phyloP scores from a whole-genome alignment of 2,329 filamentous ascomycete species.

The Basipetospora sp. region DNA sequence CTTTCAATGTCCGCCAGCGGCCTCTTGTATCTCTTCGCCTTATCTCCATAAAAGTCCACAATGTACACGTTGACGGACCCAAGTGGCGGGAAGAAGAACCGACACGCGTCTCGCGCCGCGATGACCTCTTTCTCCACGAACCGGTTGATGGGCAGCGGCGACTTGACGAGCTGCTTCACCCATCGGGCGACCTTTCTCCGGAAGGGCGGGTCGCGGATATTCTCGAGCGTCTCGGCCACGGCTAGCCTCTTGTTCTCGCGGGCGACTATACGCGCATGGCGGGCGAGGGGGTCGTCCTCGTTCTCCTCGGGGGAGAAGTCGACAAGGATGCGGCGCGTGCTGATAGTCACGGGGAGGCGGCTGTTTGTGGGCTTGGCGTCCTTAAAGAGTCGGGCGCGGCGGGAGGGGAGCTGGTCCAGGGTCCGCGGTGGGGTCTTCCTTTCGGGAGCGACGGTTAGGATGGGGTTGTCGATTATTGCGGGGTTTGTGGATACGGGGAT shows the following conservation, averaged over 20 bases:
- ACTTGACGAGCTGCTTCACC: constrained; percentile 2
- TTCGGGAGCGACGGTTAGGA: too few relatives aligned
- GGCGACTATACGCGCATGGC: neutral
- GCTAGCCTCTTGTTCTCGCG: neutral
- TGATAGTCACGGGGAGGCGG: too few relatives aligned
- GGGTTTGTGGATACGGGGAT: too few relatives aligned
- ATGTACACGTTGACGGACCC: constrained; percentile 1
- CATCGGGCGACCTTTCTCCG: constrained; percentile 1
- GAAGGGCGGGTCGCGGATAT: neutral
- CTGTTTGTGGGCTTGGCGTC: too few relatives aligned
- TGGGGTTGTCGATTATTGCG: too few relatives aligned
- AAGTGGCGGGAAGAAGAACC: constrained; percentile 3
- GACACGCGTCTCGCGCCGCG: constrained; percentile 2
- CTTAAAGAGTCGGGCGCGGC: too few relatives aligned
- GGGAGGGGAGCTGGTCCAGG: too few relatives aligned
- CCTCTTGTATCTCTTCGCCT: neutral
- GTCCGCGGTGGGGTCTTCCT: too few relatives aligned
- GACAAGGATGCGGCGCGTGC: constrained; percentile 6
- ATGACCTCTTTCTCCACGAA: constrained; percentile 2
- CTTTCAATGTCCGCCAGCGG: constrained; percentile 3
- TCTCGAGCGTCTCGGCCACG: constrained; percentile 1
- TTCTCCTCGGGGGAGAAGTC: constrained; percentile 5
- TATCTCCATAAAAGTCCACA: constrained; percentile 1
- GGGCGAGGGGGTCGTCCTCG: too few relatives aligned
- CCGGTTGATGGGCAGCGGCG: neutral